phyloP scores from a whole-genome alignment of 306 rosid species.

The Pyrus bretschneideri region DNA sequence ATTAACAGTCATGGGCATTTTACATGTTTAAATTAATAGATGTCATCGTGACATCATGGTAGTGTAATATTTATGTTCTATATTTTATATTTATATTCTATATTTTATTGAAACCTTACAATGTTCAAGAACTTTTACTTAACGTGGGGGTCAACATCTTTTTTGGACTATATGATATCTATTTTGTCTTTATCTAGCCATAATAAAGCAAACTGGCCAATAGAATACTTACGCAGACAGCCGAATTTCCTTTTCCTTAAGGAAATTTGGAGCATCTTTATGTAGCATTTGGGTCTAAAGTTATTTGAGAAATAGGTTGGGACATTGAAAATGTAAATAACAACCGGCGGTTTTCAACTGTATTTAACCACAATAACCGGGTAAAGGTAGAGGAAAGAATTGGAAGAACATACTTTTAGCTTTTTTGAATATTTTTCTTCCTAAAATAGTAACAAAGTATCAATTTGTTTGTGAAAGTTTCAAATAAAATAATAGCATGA shows the following conservation, averaged over 20 bases:
- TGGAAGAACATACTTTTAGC: neutral
- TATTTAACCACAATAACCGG: slow-evolving; percentile 70
- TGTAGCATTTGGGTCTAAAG: no score
- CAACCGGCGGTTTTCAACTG: slow-evolving; percentile 34
- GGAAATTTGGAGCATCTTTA: no score
- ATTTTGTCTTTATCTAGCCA: slow-evolving; percentile 35
- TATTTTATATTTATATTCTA: neutral
- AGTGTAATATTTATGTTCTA: neutral
- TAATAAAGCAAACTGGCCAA: slow-evolving; percentile 30
- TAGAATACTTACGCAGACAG: slow-evolving; percentile 15
- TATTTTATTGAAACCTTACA: slow-evolving; percentile 8
- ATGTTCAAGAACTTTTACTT: slow-evolving; percentile 2
- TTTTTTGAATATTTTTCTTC: neutral
- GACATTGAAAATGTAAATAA: no score
- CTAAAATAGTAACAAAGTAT: neutral
- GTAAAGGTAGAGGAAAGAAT: slow-evolving; percentile 18
- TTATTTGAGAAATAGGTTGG: no score
- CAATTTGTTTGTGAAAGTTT: neutral
- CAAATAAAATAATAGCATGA: neutral
- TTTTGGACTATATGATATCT: slow-evolving; percentile 30
- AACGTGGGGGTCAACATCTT: slow-evolving; percentile 29
- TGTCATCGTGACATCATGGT: slow-evolving; percentile 46
- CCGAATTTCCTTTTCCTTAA: no score
- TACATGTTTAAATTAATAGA: no score
- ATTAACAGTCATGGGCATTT: no score